Percentiles rank a stretch among this genome's conserved stretches.
phyloP scores from a whole-genome alignment of 805 yeast genomes.

The Ogataea angusta region DNA sequence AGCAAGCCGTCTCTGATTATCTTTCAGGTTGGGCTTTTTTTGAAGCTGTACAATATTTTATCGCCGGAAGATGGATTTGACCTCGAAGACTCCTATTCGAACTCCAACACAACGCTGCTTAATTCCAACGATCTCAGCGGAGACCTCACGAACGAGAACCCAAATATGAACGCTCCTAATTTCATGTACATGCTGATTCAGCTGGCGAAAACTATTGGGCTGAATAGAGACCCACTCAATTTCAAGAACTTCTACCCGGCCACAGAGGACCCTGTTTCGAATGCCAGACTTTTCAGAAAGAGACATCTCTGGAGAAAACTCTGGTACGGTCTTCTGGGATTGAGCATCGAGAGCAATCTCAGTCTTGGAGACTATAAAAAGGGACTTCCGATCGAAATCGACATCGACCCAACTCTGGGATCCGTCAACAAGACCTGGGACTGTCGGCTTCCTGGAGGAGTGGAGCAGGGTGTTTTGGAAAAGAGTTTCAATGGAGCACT shows the following conservation, averaged over 20 bases:
- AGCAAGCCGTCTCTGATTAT: conserved; percentile 45
- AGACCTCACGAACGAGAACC: conserved; percentile 33
- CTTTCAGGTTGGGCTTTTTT: conserved; percentile 57
- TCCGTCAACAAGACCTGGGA: conserved; percentile 35
- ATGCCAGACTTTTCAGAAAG: conserved; percentile 31
- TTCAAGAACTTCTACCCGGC: conserved; percentile 34
- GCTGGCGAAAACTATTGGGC: conserved; percentile 44
- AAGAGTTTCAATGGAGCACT: conserved; percentile 31
- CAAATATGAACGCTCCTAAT: conserved; percentile 35
- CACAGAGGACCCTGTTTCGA: conserved; percentile 29
- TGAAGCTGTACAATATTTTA: conserved; percentile 51
- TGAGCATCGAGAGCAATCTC: conserved; percentile 34
- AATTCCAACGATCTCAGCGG: conserved; percentile 36
- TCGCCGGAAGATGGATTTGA: conserved; percentile 57
- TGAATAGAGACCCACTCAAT: conserved; percentile 47
- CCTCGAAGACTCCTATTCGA: conserved; percentile 39
- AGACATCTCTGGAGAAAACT: conserved; percentile 40
- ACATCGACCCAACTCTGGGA: conserved; percentile 35
- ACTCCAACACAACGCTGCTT: conserved; percentile 19
- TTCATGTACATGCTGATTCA: conserved; percentile 38
- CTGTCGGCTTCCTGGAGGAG: conserved; percentile 37
- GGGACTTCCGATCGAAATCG: conserved; percentile 36
- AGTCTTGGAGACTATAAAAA: conserved; percentile 38
- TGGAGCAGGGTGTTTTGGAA: conserved; percentile 35
- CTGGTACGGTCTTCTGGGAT: conserved; percentile 35